These are phyloP conservation scores for Mortierella sp. DNA, from an alignment of 371 early-diverging fungal species.

Conservation along the genomic window DNA sequence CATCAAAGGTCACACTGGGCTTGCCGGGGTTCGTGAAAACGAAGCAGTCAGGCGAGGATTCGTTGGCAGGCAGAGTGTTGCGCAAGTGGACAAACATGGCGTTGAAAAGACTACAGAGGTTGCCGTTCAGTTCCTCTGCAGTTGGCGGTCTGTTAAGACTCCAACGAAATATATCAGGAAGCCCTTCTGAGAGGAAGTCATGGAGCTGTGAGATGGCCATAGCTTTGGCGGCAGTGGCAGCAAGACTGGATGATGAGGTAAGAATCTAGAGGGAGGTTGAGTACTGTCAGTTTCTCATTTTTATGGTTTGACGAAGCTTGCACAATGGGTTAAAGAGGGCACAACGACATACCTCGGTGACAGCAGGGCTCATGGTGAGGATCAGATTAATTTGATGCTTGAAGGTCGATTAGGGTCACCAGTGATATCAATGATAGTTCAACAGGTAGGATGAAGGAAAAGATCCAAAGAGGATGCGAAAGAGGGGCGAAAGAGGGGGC, in stretches of 20 bases:
- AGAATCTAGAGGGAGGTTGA: background rate
- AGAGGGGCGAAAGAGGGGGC: too few relatives aligned
- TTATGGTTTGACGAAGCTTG: too few relatives aligned
- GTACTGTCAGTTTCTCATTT: background rate
- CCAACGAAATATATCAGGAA: slow-evolving; percentile 54
- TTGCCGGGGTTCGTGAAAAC: slow-evolving; percentile 48
- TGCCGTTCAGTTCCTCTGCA: slow-evolving; percentile 47
- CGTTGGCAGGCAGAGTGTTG: slow-evolving; percentile 23
- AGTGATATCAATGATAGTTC: background rate
- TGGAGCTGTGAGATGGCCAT: slow-evolving; percentile 53
- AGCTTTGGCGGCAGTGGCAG: slow-evolving; percentile 25
- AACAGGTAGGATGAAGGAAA: background rate
- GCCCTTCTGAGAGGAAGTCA: slow-evolving; percentile 46
- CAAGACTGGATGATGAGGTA: background rate
- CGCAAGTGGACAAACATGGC: slow-evolving; percentile 49
- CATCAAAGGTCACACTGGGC: slow-evolving; percentile 49
- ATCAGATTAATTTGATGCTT: background rate
- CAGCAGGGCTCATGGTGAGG: background rate
- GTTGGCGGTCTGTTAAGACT: slow-evolving; percentile 43
- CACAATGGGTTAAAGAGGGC: too few relatives aligned
- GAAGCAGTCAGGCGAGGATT: slow-evolving; percentile 50
- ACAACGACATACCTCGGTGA: slow-evolving; percentile 1
- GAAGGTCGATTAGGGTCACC: background rate
- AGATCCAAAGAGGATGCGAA: background rate
- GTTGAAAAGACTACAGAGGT: slow-evolving; percentile 48